A percentile compares a stretch with the other conserved stretches of the same genome.
These are phyloP conservation scores for Nemania serpens DNA, from an alignment of 2,329 filamentous ascomycete genomes.

Conservation along the genomic window DNA sequence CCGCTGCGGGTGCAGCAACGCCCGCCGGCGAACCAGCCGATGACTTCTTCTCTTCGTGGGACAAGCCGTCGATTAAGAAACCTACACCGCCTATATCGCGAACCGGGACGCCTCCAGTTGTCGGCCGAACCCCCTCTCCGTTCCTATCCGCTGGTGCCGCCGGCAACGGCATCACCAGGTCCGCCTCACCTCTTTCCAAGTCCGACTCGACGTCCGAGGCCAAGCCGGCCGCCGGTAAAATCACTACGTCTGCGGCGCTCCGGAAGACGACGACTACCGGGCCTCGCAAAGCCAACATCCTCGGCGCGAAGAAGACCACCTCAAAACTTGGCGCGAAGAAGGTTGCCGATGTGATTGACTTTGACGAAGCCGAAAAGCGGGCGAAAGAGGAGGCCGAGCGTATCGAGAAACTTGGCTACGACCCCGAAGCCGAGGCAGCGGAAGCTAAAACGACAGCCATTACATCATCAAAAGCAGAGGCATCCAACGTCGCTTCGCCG, in stretches of 20 bases:
- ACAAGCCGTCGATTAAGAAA: conserved; percentile 95
- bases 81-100: conserved; percentile 92
- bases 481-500: conserved; percentile 70
- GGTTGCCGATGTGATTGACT: conserved; percentile 83
- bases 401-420: conserved; percentile 93
- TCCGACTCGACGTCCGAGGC: conserved; percentile 59
- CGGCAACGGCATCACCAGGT: conserved; percentile 73
- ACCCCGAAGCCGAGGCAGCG: conserved; percentile 80
- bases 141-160: conserved; percentile 80
- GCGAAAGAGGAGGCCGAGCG: conserved; percentile 97
- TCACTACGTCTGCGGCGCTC: conserved; percentile 79
- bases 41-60: conserved; percentile 99
- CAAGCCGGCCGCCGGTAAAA: conserved; percentile 68
- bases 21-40: conserved; percentile 83
- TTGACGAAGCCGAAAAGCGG: conserved; percentile 95
- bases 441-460: conserved; percentile 48
- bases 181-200: conserved; percentile 80
- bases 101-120: conserved; percentile 80
- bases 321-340: conserved; percentile 93
- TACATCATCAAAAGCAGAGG: conserved; percentile 47
- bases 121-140: conserved; percentile 83
- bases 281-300: conserved; percentile 81
- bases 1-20: conserved; percentile 69
- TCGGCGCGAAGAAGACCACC: conserved; percentile 80
- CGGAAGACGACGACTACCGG: conserved; percentile 72